Evolutionary conservation across 306 rosid genomes (phyloP), one percentile per base, ranked within the genome.

Genomic region (Cicer arietinum): DNA sequence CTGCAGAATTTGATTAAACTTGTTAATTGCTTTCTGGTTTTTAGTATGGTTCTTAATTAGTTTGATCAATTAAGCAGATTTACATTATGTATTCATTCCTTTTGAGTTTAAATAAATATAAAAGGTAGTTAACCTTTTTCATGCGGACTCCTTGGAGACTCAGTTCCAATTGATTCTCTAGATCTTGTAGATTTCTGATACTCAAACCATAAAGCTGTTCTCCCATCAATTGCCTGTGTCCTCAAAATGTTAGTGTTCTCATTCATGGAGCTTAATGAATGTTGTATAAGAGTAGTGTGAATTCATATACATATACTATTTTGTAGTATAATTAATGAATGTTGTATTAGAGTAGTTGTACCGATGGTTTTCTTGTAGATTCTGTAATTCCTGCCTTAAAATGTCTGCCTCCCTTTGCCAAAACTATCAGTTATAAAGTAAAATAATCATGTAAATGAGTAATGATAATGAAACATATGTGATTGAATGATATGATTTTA

Each of bases 371-470:
- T 89, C 92, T 81, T 84, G 92, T 77, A 93, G 88, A 80, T 45
- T 78, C 72, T 91, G 89, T n/a, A 93, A 80, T 83, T 91, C 88
- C 75, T 93, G 96, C 86, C 87, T 86, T 79, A 91, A 87, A 63
- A 80, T 42, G 67, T 86, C 89, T 73, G 83, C 93, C 73, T 93
- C 98, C 85, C 85, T 84, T 76, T 86, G 87, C 98, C 95, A 93
- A 76, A 89, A 82, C 98, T 91, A 82, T 74, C 81, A 77, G 69
- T 69, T 70, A 75, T 37, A 61, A 85, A 72, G 76, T 67, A 62
- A 72, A 71, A 61, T 30, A 11, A 47, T 30, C 37, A 30, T 46
- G 44, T 67, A 10, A 20, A 9, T 71, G 42, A 59, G 50, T 81
- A 41, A 78, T 57, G 48, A n/a, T 46, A 51, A 56, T 4, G 52